Conservation (phyloP, 371 early-diverging fungal genomes). For the Apophysomyces trapeziformis region DNA sequence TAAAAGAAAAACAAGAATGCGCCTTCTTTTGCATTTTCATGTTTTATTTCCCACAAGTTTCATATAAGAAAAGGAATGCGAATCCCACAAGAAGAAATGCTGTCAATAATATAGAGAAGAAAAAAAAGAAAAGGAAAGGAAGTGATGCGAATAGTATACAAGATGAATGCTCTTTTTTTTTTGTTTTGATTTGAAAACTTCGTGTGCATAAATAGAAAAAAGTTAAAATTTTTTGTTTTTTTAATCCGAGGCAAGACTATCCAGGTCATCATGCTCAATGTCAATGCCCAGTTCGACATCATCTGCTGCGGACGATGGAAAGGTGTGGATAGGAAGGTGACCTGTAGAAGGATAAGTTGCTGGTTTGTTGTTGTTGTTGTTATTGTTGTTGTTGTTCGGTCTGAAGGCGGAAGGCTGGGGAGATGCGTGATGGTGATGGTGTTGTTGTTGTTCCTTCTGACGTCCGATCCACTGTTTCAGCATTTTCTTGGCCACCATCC, state of each 20-base stretch:
- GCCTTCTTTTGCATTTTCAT: too few relatives aligned
- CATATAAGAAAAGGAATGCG: not conserved
- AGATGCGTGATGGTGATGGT: not conserved
- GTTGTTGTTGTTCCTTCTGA: conserved; percentile 21
- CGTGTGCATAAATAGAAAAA: not conserved
- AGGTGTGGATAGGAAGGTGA: not conserved
- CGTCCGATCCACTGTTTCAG: conserved; percentile 56
- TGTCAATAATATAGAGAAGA: not conserved
- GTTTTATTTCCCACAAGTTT: too few relatives aligned
- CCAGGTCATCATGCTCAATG: not conserved
- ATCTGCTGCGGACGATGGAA: not conserved
- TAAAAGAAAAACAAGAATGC: too few relatives aligned
- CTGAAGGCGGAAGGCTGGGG: conserved; percentile 8
- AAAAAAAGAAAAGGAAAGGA: not conserved
- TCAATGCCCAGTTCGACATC: conserved; percentile 6
- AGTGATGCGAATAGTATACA: conserved; percentile 11
- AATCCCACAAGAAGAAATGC: not conserved
- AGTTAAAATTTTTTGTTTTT: not conserved
- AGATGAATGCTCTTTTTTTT: conserved; percentile 2
- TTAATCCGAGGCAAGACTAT: conserved; percentile 6
- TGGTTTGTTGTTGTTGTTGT: conserved; percentile 6
- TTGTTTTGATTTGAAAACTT: not conserved
- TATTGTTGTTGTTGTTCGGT: conserved; percentile 14
- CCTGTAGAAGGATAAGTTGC: conserved; percentile 6
- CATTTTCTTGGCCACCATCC: conserved; percentile 65